Base-by-base conservation (phyloP, 306 rosid genomes). In the Boehmeria nivea region DNA sequence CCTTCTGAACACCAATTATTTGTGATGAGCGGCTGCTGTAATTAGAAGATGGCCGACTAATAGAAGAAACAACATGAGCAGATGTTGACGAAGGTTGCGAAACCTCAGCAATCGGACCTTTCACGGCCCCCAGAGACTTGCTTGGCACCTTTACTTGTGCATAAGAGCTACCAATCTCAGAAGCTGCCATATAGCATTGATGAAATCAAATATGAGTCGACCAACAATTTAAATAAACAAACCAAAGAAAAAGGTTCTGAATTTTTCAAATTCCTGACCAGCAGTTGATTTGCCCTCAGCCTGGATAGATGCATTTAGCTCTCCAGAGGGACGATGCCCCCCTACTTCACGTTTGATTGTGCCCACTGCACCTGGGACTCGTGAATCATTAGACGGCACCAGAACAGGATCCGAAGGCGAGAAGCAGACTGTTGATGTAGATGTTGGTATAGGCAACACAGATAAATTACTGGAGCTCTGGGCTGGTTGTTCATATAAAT, bases 41-140 rank as follows among this genome's bases (percentile, higher is more conserved):
- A 69, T 83, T 87, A 54, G 96, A 85, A 24, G 91, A 70, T 65
- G 95, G 94, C 17, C 85, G 81, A 40, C 76, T 81, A 51, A 59
- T 71, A 2, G 81, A 51, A 60, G 89, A 76, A 68, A 66, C 77
- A 19, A 75, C 72, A 61, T 76, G 84, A 59, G 81, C 68, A 31
- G 78, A 64, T 16, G 84, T 18, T 45, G 83, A 71, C 23, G 77
- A 69, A 39, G 81, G 51, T 22, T 76, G 78, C 18, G 76, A 67
- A 49, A 67, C 49, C 58, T 84, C 94, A 50, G 64, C 40, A 57
- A 45, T 51, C 48, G 73, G 85, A 74, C 66, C 73, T 66, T 82
- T 83, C 60, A 71, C 83, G 26, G 28, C 72, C 60, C 81, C 89
- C 36, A 54, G 89, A 53, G 93, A 60, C 70, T 84, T 84, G 54